Conservation (phyloP, 192 early-diverging fungal species). For the Linnemannia elongata region DNA sequence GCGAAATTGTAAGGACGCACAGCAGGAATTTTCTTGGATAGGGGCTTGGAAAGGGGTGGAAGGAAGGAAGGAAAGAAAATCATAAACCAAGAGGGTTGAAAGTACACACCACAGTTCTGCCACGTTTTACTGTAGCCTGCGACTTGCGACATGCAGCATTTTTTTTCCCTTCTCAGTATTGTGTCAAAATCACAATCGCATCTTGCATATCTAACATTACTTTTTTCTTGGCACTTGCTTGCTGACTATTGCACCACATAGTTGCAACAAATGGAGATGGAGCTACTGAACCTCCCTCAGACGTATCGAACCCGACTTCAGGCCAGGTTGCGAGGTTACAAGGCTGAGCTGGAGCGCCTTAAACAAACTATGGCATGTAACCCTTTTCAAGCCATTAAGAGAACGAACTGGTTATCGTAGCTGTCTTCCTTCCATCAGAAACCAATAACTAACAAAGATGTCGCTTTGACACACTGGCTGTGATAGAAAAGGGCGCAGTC, state of each 20-base stretch:
- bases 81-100: background rate
- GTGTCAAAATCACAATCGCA: background rate
- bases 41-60: background rate
- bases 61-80: background rate
- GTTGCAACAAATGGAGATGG: conserved; percentile 95
- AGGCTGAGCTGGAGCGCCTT: conserved; percentile 83
- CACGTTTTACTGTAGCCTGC: background rate
- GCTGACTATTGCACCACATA: conserved; percentile 36
- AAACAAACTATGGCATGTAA: conserved; percentile 80
- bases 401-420: background rate
- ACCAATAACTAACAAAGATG: background rate
- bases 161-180: background rate
- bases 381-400: no score
- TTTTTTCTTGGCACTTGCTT: background rate
- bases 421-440: background rate
- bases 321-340: conserved; percentile 77
- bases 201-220: background rate
- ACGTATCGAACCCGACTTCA: conserved; percentile 74
- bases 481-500: conserved; percentile 63
- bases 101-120: background rate
- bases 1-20: conserved; percentile 80
- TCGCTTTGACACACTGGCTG: background rate
- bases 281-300: conserved; percentile 82
- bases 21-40: background rate
- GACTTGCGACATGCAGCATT: background rate